These are phyloP conservation scores for Blastobotrys petasosporus DNA, from an alignment of 1,139 yeast species.

Conservation along the genomic window DNA sequence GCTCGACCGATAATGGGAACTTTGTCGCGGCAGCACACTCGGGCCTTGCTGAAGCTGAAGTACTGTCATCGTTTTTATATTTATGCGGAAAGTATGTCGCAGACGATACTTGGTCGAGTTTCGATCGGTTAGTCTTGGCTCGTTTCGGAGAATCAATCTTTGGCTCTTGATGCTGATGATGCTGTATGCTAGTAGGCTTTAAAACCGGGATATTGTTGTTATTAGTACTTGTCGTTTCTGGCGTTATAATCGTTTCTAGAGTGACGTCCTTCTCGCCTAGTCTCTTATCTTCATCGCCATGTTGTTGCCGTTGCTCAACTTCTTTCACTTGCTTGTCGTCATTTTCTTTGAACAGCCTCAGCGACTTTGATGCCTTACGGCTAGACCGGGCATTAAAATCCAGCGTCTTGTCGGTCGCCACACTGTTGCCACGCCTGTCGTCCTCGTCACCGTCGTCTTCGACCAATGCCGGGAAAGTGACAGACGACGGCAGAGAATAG, in stretches of 20 bases:
- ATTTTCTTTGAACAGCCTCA: slow-evolving; percentile 42
- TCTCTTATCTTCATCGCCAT: neutral
- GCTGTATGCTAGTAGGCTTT: too few species aligned
- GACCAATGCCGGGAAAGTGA: neutral
- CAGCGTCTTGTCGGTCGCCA: too few species aligned
- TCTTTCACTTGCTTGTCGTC: slow-evolving; percentile 16
- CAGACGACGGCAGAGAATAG: slow-evolving; percentile 1
- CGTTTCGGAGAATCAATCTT: neutral
- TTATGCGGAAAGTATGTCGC: slow-evolving; percentile 66
- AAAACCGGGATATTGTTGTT: too few species aligned
- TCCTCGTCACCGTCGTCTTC: neutral
- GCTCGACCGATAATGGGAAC: slow-evolving; percentile 55
- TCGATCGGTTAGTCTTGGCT: slow-evolving; percentile 8
- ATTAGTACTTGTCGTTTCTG: too few species aligned
- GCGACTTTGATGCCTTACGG: slow-evolving; percentile 49
- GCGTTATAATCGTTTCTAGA: too few species aligned
- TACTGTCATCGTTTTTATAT: slow-evolving; percentile 17
- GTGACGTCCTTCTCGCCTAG: neutral
- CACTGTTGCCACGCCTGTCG: too few species aligned
- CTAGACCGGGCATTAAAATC: slow-evolving; percentile 25
- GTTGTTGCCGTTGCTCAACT: neutral
- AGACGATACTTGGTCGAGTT: slow-evolving; percentile 41
- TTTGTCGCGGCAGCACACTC: slow-evolving; percentile 3
- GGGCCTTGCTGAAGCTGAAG: neutral
- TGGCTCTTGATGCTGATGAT: too few species aligned